A percentile compares a stretch with the other conserved stretches of the same genome.
Conservation (phyloP, 2,329 filamentous ascomycete species). For the Monilinia fructigena region DNA sequence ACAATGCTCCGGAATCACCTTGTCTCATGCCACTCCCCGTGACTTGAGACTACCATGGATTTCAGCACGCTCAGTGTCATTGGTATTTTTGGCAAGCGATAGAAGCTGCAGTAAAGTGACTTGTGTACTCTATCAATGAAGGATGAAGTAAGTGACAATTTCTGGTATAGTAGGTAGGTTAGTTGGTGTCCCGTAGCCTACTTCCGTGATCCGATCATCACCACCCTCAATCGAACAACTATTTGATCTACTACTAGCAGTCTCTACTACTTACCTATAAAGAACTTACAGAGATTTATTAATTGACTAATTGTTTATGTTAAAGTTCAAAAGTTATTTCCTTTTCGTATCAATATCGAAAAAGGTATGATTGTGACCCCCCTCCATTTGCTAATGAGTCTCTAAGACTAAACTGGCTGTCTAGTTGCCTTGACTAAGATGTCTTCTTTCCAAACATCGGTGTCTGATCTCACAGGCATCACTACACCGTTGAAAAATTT, state of each 20-base stretch:
- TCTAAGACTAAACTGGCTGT: background rate
- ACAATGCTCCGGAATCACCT: constrained; percentile 3
- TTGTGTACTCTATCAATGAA: constrained; percentile 3
- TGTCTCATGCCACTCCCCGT: background rate
- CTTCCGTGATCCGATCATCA: background rate
- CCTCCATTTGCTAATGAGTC: constrained; percentile 2
- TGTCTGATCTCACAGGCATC: constrained; percentile 3
- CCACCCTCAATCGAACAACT: background rate
- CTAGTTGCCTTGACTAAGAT: constrained; percentile 1
- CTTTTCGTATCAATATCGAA: background rate
- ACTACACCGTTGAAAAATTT: background rate
- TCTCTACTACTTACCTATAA: background rate
- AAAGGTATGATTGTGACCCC: constrained; percentile 1
- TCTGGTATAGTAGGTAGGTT: background rate
- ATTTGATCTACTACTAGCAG: background rate
- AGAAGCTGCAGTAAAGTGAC: constrained; percentile 4
- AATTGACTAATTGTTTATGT: background rate
- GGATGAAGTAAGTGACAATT: background rate
- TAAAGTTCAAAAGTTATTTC: background rate
- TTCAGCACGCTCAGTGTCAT: background rate
- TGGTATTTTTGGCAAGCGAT: constrained; percentile 2
- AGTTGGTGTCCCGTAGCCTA: background rate
- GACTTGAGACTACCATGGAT: background rate
- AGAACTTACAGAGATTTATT: background rate
- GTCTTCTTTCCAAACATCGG: background rate